Base-by-base conservation (phyloP, 139 green algal genomes). In the Coccomyxa sp. region DNA sequence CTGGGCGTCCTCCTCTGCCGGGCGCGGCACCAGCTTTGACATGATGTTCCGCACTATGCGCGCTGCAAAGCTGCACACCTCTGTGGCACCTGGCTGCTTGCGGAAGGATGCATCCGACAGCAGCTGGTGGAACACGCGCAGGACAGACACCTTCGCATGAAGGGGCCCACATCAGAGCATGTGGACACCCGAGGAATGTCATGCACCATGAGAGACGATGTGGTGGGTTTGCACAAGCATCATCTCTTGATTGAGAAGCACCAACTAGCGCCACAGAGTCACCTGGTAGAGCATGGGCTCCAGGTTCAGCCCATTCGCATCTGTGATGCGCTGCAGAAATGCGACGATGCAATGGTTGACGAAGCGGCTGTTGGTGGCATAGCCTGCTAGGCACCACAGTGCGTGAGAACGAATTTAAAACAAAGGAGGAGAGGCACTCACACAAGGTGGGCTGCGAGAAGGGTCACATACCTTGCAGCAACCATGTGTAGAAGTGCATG, bases 211-310 rank as follows among this genome's bases (percentile, higher is more conserved):
- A 45, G 9, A 58, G 67, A 1, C 1, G 30, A 79, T 31, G 23
- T 58, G 28, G 13, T 79, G 30, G 23, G 15, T 79, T 58, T 10
- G 1, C 79, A 82, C 28, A 58, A 66, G 31, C 57, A 59, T 59
- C 58, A 1, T 25, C 25, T 59, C 10, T 1, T 10, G 74, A 76
- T n/a, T 31, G 67, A 76, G 7, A 27, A 76, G 67, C 3, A 51
- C 38, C 38, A 51, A 51, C 7, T 7, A 51, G 38, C 7, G 38
- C 38, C 38, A 51, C 66, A n/a, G 16, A 45, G 28, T n/a, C 31
- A 91, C 89, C 90, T 94, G 91, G 81, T 93, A 97, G 67, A 97
- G 91, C 92, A 97, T 91, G 27, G 92, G 89, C 88, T 95, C 91
- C 84, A 96, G 81, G 81, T 93, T 87, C n/a, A 95, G 81, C 28